Percentiles rank a stretch among this genome's conserved stretches.
phyloP scores from a whole-genome alignment of 2,329 filamentous ascomycete species.

The Aspergillus clavatus region DNA sequence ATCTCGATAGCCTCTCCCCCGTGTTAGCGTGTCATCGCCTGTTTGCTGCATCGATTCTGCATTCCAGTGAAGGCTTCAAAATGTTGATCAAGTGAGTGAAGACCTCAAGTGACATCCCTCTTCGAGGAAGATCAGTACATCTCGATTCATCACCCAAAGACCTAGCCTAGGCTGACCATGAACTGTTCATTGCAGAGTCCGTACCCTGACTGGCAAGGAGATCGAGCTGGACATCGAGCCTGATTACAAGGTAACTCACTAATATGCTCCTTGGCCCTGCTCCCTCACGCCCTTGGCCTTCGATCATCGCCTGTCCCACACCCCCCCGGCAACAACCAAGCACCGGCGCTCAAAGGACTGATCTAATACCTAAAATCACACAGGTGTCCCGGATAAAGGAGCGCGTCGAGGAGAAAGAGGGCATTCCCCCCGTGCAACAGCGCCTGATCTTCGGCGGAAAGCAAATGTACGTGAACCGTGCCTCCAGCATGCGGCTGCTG shows the following conservation, averaged over 20 bases:
- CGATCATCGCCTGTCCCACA: not conserved
- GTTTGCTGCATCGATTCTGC: not conserved
- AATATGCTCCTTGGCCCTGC: too few species aligned
- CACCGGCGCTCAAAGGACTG: too few species aligned
- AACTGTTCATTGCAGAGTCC: conserved; percentile 62
- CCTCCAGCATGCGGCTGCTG: not conserved
- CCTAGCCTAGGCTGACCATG: conserved; percentile 7
- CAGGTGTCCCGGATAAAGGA: conserved; percentile 96
- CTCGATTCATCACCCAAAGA: not conserved
- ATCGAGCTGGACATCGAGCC: conserved; percentile 97
- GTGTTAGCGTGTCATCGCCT: conserved; percentile 1
- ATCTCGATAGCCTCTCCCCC: conserved; percentile 8
- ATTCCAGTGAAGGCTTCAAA: conserved; percentile 16
- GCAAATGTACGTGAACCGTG: conserved; percentile 68
- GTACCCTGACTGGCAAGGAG: conserved; percentile 96
- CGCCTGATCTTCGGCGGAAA: conserved; percentile 94
- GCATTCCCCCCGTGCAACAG: conserved; percentile 95
- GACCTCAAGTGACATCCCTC: too few species aligned
- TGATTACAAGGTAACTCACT: conserved; percentile 71
- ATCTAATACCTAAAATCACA: not conserved
- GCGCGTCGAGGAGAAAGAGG: conserved; percentile 98
- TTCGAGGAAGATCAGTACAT: too few species aligned
- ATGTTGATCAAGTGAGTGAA: conserved; percentile 50
- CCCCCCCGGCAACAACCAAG: too few species aligned
- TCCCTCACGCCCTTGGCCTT: not conserved